Evolutionary conservation across 78 protist genomes (phyloP).

Genomic region (Bodo saltans): DNA sequence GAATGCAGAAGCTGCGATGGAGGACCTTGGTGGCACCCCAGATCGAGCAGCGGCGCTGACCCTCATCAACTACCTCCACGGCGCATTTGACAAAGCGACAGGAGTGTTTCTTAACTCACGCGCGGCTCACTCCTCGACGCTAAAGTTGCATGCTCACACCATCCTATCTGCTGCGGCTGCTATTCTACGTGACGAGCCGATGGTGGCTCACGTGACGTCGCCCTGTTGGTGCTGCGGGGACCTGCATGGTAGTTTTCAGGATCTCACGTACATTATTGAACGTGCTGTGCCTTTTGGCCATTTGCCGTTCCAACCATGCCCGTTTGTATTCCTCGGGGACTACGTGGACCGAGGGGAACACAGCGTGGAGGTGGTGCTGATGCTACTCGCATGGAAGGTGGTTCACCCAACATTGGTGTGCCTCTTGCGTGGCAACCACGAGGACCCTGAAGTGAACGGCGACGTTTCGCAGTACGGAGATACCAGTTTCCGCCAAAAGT

Average conservation of each 20-base stretch:
- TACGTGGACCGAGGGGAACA: slow-evolving; percentile 95
- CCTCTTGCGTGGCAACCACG: slow-evolving; percentile 96
- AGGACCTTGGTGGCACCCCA: no score
- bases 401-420: slow-evolving; percentile 66
- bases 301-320: slow-evolving; percentile 18
- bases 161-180: no score
- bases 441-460: slow-evolving; percentile 68
- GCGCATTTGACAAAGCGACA: no score
- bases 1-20: no score
- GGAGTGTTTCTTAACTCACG: no score
- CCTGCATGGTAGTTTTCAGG: slow-evolving; percentile 13
- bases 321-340: slow-evolving; percentile 89
- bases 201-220: no score
- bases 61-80: no score
- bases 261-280: neutral
- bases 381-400: slow-evolving; percentile 73
- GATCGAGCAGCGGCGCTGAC: no score
- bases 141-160: no score
- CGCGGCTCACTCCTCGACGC: no score
- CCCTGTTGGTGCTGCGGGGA: no score
- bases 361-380: slow-evolving; percentile 50
- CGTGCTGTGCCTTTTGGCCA: neutral
- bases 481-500: slow-evolving; percentile 8
- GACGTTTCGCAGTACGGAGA: neutral
- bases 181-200: no score